A percentile compares a stretch with the other conserved stretches of the same genome.
These are phyloP conservation scores for Paramecium caudatum DNA, from an alignment of 73 alveolate genomes.

Conservation along the genomic window DNA sequence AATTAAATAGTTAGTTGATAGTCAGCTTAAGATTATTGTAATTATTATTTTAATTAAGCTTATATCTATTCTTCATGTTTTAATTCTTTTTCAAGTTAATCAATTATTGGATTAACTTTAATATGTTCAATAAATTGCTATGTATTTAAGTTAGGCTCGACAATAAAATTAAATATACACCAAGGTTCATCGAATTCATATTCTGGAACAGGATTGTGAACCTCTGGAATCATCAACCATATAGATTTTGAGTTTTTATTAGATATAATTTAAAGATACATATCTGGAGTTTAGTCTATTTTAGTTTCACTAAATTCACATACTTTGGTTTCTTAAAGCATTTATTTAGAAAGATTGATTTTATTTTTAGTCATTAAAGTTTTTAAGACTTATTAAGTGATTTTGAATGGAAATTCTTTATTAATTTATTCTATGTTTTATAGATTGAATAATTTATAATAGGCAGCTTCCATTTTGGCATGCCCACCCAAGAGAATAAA, in stretches of 20 bases:
- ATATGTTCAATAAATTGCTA: too few species aligned
- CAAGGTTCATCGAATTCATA: neutral
- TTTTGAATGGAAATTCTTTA: slow-evolving; percentile 26
- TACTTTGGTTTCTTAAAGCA: neutral
- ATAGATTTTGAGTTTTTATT: slow-evolving; percentile 6
- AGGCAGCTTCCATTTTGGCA: slow-evolving; percentile 38
- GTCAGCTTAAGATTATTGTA: neutral
- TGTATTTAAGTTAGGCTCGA: too few species aligned
- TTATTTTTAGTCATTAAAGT: neutral
- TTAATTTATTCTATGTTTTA: slow-evolving; percentile 28
- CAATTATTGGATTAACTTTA: neutral
- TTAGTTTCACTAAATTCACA: slow-evolving; percentile 44
- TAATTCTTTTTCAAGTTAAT: neutral
- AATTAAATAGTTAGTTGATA: neutral
- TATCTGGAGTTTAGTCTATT: neutral
- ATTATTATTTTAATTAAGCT: neutral
- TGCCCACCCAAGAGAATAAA: slow-evolving; percentile 35
- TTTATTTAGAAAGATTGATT: neutral
- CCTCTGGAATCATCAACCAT: slow-evolving; percentile 42
- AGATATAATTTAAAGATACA: neutral
- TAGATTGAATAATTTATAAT: slow-evolving; percentile 31
- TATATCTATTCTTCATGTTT: neutral
- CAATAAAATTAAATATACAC: slow-evolving; percentile 25
- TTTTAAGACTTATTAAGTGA: neutral
- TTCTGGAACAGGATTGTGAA: slow-evolving; percentile 4